phyloP scores from a whole-genome alignment of 305 asterid genomes.

The Rubia balearica region DNA sequence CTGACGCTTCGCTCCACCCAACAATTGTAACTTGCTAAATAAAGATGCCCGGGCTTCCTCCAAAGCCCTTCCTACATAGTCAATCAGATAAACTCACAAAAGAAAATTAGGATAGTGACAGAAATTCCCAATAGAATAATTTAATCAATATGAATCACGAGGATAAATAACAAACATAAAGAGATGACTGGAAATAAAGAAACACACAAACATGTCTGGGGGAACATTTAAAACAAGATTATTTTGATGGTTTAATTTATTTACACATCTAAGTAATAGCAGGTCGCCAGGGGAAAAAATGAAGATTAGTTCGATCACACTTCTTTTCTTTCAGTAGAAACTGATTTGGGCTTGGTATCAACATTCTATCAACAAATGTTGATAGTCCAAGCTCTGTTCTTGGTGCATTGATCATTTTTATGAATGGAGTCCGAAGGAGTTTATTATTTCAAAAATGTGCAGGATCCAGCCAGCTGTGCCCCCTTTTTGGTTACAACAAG shows the following conservation, averaged over 20 bases:
- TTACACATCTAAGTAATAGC: neutral
- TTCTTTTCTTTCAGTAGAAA: neutral
- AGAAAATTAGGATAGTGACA: neutral
- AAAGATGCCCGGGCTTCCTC: constrained; percentile 80
- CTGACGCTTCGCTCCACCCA: constrained; percentile 64
- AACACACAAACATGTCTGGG: neutral
- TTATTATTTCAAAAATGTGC: neutral
- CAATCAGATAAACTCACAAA: neutral
- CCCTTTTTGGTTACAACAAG: neutral
- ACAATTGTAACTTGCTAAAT: constrained; percentile 56
- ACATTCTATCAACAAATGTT: too few species aligned
- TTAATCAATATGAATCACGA: neutral
- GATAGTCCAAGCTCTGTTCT: neutral
- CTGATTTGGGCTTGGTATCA: neutral
- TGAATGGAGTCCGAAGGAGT: neutral
- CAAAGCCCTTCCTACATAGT: constrained; percentile 63
- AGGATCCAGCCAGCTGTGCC: neutral
- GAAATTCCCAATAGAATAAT: neutral
- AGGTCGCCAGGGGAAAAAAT: neutral
- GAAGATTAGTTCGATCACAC: neutral
- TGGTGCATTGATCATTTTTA: too few species aligned
- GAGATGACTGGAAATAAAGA: neutral
- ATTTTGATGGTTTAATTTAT: neutral
- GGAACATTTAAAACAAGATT: neutral
- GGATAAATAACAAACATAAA: neutral